phyloP scores from a whole-genome alignment of 495 filamentous ascomycete genomes.

The Neurospora intermedia region DNA sequence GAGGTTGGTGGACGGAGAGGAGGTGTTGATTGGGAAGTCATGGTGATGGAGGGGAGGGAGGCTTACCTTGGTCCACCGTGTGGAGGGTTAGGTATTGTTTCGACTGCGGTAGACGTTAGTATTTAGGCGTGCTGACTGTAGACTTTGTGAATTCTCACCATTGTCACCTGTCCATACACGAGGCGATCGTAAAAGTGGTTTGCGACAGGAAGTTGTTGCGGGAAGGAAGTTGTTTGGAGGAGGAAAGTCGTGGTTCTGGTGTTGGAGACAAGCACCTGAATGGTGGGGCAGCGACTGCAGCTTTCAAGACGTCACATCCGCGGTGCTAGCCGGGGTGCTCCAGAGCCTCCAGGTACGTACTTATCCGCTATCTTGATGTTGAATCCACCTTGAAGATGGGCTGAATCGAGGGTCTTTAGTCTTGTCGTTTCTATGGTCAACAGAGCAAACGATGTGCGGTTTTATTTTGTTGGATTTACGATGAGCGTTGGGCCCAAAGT shows the following conservation, averaged over 20 bases:
- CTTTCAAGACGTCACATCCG: neutral
- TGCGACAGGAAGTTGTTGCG: neutral
- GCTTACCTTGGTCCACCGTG: slow-evolving; percentile 73
- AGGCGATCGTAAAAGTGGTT: neutral
- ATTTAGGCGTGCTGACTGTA: neutral
- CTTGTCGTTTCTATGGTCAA: neutral
- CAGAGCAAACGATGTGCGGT: neutral
- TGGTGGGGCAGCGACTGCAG: neutral
- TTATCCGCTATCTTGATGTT: neutral
- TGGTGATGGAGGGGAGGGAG: neutral
- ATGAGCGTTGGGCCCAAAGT: neutral
- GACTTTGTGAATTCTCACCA: slow-evolving; percentile 21
- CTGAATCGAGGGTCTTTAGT: neutral
- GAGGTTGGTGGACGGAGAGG: too few species aligned
- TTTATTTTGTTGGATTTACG: neutral
- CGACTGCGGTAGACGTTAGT: slow-evolving; percentile 46
- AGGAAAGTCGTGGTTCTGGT: neutral
- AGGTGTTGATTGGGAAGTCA: too few species aligned
- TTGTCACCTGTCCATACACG: slow-evolving; percentile 27
- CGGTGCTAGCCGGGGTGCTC: neutral
- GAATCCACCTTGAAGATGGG: neutral
- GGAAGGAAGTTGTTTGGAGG: neutral
- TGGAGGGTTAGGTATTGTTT: slow-evolving; percentile 95
- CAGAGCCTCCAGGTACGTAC: neutral
- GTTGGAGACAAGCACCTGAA: neutral